Base-by-base conservation (phyloP, 306 rosid species). In the Quercus alba region DNA sequence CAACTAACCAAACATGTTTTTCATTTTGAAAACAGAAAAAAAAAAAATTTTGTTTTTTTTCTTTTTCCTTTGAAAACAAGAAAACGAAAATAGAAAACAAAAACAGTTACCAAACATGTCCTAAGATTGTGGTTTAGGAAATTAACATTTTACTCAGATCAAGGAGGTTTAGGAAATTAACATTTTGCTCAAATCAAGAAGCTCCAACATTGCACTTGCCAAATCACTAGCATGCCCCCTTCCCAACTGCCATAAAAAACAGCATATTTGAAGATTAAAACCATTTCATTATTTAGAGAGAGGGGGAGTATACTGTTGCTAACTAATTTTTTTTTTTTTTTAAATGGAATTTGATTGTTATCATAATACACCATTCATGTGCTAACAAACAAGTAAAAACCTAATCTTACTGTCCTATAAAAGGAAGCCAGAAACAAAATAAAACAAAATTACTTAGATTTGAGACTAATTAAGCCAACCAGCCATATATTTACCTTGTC, bases 161-260 rank as follows among this genome's bases (percentile, higher is more conserved):
- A 82, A 96, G 91, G 85, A 96, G 99, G 80, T 96, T 98, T 70
- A 96, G 88, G 81, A 96, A 96, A 84, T 96, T 96, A 76, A 98
- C 98, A 91, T 96, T 96, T 88, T 96, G 99, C 94, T 96, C 97
- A 1, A 97, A 88, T 96, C 99, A 82, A 93, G 91, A 86, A 93
- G 99, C 93, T 96, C 99, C 88, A 93, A 75, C 92, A 96, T 88
- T 74, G 99, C 99, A 84, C 99, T 96, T 26, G 97, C 99, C 13
- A 98, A 98, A 88, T 96, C 99, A 81, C 99, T 97, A 49, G 94
- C 93, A 86, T 96, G 99, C 75, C 98, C 99, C 73, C 92, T 92
- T 69, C 99, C 99, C 90, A 96, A 88, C 98, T 96, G 88, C 81
- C 93, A 88, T 46, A 59, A 78, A 76, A 55, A 28, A 72, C 72